These are phyloP conservation scores for Cladorrhinum samala DNA, from an alignment of 495 filamentous ascomycete genomes.

Conservation along the genomic window DNA sequence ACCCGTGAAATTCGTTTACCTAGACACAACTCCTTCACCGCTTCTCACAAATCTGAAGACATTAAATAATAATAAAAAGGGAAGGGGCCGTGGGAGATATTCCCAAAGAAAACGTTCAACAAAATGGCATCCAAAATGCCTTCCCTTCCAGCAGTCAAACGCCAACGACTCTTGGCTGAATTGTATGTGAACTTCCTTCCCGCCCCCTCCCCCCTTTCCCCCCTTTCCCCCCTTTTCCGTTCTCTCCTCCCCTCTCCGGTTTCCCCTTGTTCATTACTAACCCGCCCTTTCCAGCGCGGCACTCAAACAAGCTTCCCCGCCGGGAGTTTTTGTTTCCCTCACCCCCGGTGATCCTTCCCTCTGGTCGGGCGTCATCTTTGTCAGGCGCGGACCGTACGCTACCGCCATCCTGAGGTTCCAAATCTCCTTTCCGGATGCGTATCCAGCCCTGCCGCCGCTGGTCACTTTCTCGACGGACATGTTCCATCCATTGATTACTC, in stretches of 20 bases:
- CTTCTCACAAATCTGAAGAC: too few relatives aligned
- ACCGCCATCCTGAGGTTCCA: conserved; percentile 84
- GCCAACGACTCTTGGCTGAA: conserved; percentile 69
- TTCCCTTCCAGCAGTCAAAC: conserved; percentile 26
- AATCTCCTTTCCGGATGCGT: conserved; percentile 75
- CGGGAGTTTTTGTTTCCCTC: conserved; percentile 79
- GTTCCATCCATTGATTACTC: conserved; percentile 89
- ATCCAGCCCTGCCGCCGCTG: conserved; percentile 72
- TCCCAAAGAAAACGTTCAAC: too few relatives aligned
- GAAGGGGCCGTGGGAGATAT: too few relatives aligned
- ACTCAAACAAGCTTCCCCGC: conserved; percentile 71
- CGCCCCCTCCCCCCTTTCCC: too few relatives aligned
- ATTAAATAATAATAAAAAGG: too few relatives aligned
- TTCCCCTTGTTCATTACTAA: too few relatives aligned
- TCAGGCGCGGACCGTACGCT: conserved; percentile 88
- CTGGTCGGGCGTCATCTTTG: conserved; percentile 88
- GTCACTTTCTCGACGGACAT: conserved; percentile 86
- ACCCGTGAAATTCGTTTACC: too few relatives aligned
- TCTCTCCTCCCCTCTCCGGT: too few relatives aligned
- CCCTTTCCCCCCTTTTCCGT: background rate
- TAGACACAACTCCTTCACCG: too few relatives aligned
- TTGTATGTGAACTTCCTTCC: too few relatives aligned
- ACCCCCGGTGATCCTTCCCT: conserved; percentile 71
- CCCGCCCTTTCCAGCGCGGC: too few relatives aligned
- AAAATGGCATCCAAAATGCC: conserved; percentile 21